Percentiles rank a stretch among this genome's conserved stretches.
phyloP scores from a whole-genome alignment of 1,284 basidiomycete genomes.

The Apiotrichum montevideense region DNA sequence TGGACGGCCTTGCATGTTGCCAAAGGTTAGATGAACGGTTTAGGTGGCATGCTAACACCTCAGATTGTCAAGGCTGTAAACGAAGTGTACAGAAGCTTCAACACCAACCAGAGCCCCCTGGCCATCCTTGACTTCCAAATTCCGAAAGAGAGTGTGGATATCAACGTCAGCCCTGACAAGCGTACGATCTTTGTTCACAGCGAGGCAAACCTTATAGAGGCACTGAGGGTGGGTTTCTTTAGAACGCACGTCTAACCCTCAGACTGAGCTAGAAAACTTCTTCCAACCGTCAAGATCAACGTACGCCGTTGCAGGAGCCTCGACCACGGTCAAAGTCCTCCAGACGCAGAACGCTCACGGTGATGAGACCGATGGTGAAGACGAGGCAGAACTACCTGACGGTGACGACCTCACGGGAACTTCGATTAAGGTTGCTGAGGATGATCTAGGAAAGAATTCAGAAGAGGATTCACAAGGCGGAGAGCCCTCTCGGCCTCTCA shows the following conservation, averaged over 20 bases:
- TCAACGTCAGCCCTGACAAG: slow-evolving; percentile 97
- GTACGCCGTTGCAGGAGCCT: slow-evolving; percentile 54
- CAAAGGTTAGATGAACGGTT: slow-evolving; percentile 54
- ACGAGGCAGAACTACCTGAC: background rate
- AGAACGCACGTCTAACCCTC: background rate
- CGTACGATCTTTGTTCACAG: slow-evolving; percentile 87
- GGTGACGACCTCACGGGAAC: background rate
- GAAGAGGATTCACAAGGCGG: slow-evolving; percentile 6
- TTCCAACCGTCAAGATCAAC: slow-evolving; percentile 66
- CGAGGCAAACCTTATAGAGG: slow-evolving; percentile 72
- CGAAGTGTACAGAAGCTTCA: slow-evolving; percentile 81
- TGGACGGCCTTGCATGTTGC: slow-evolving; percentile 75
- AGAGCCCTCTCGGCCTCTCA: too few relatives aligned
- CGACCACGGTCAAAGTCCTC: slow-evolving; percentile 23
- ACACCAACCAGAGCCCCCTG: slow-evolving; percentile 71
- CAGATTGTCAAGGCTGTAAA: slow-evolving; percentile 81
- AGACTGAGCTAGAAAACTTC: slow-evolving; percentile 57
- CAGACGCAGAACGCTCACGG: background rate
- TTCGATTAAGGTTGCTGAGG: background rate
- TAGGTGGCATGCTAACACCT: background rate
- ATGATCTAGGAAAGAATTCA: background rate
- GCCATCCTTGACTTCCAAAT: slow-evolving; percentile 76
- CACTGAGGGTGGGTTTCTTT: slow-evolving; percentile 60
- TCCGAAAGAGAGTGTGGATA: slow-evolving; percentile 77
- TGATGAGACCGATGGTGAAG: background rate